Evolutionary conservation across 768 basidiomycete genomes (phyloP).

Genomic region (Exsudoporus frostii): DNA sequence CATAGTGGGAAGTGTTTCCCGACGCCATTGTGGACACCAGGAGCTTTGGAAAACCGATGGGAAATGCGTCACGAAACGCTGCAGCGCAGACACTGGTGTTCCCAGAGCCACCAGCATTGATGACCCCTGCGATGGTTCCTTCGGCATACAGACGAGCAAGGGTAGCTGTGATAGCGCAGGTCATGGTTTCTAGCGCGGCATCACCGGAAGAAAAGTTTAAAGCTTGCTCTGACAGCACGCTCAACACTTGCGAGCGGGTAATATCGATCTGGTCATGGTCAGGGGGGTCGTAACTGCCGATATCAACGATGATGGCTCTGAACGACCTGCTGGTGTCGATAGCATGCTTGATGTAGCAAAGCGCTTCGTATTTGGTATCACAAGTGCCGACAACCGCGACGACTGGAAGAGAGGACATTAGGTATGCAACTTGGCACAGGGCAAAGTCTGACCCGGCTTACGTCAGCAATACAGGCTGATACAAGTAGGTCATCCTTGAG

Average conservation of each 20-base stretch:
- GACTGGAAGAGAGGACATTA: slow-evolving; percentile 10
- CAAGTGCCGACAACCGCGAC: slow-evolving; percentile 29
- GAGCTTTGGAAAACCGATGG: slow-evolving; percentile 30
- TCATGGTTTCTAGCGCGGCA: slow-evolving; percentile 15
- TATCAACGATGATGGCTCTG: slow-evolving; percentile 28
- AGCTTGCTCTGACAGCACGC: not conserved
- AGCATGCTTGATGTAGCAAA: slow-evolving; percentile 20
- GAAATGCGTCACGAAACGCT: slow-evolving; percentile 21
- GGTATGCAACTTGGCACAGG: too few species aligned
- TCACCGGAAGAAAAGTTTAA: slow-evolving; percentile 8
- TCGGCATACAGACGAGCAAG: slow-evolving; percentile 12
- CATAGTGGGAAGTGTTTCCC: slow-evolving; percentile 24
- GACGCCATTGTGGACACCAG: slow-evolving; percentile 33
- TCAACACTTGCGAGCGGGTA: slow-evolving; percentile 18
- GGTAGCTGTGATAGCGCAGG: slow-evolving; percentile 15
- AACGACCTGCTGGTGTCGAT: slow-evolving; percentile 14
- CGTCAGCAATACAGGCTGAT: slow-evolving; percentile 14
- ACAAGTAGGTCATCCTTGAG: not conserved
- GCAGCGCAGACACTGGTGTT: slow-evolving; percentile 24
- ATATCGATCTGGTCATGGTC: slow-evolving; percentile 19
- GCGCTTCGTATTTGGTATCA: slow-evolving; percentile 26
- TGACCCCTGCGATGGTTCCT: slow-evolving; percentile 18
- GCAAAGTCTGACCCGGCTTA: slow-evolving; percentile 6
- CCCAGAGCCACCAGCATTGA: slow-evolving; percentile 24
- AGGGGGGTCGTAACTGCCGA: slow-evolving; percentile 18